These are phyloP conservation scores for Xylaria nigripes DNA, from an alignment of 495 filamentous ascomycete genomes.

Conservation along the genomic window DNA sequence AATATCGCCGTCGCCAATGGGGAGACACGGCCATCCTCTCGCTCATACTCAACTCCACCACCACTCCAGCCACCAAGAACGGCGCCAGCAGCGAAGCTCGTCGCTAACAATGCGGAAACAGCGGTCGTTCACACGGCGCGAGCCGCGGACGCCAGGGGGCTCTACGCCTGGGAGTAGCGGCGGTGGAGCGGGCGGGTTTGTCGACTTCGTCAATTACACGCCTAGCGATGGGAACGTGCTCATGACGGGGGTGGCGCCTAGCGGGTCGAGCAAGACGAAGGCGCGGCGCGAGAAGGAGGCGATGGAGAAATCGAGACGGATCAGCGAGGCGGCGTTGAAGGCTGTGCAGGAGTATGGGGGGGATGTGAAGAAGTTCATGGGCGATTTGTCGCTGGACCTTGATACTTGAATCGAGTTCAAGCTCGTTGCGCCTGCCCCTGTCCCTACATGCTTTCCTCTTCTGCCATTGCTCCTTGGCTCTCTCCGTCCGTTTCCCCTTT, in stretches of 20 bases:
- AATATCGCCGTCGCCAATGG: slow-evolving; percentile 11
- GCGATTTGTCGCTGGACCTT: neutral
- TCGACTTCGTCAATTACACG: slow-evolving; percentile 91
- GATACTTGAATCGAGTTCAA: neutral
- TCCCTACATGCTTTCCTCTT: too few relatives aligned
- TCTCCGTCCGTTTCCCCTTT: too few relatives aligned
- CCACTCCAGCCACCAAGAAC: slow-evolving; percentile 5
- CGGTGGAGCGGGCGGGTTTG: slow-evolving; percentile 27
- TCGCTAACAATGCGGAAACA: slow-evolving; percentile 22
- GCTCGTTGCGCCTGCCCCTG: neutral
- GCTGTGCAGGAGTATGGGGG: slow-evolving; percentile 74
- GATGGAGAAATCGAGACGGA: slow-evolving; percentile 62
- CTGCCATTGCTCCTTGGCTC: too few relatives aligned
- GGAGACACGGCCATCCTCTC: neutral
- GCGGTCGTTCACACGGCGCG: slow-evolving; percentile 18
- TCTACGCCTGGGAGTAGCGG: slow-evolving; percentile 5
- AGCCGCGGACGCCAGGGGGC: slow-evolving; percentile 14
- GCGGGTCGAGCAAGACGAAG: slow-evolving; percentile 87
- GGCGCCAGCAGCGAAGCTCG: slow-evolving; percentile 7
- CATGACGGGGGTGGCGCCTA: slow-evolving; percentile 84
- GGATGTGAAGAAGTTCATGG: slow-evolving; percentile 45
- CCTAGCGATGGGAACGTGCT: slow-evolving; percentile 70
- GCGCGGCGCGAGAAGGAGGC: slow-evolving; percentile 78
- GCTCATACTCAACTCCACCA: neutral
- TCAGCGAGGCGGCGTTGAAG: slow-evolving; percentile 64